These are phyloP conservation scores for Colletotrichum karsti DNA, from an alignment of 2,329 filamentous ascomycete genomes.

Conservation along the genomic window DNA sequence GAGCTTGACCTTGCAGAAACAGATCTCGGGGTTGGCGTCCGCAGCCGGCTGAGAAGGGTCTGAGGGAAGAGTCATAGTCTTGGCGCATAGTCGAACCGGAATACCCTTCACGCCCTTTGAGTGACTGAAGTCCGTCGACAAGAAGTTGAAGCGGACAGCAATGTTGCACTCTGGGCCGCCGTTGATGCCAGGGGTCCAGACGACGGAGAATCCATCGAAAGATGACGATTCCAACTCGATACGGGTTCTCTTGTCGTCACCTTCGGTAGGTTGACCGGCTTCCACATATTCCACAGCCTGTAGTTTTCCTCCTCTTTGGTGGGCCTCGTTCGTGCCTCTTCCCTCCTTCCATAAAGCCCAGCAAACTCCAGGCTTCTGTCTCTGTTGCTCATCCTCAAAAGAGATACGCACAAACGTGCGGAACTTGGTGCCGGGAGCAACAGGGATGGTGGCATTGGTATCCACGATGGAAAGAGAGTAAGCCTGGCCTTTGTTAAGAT, in stretches of 20 bases:
- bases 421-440: conserved; percentile 73
- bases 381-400: conserved; percentile 95
- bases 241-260: conserved; percentile 72
- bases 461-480: conserved; percentile 89
- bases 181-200: conserved; percentile 81
- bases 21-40: conserved; percentile 72
- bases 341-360: conserved; percentile 97
- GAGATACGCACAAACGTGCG: conserved; percentile 94
- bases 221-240: conserved; percentile 80
- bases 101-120: conserved; percentile 99
- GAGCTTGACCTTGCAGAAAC: conserved; percentile 96
- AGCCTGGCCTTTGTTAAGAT: conserved; percentile 96
- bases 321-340: conserved; percentile 92
- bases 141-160: conserved; percentile 95
- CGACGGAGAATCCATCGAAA: conserved; percentile 93
- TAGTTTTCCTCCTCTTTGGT: conserved; percentile 89
- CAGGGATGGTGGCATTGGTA: conserved; percentile 69
- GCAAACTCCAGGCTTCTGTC: conserved; percentile 81
- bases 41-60: conserved; percentile 57
- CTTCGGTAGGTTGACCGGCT: conserved; percentile 64
- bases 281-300: conserved; percentile 96
- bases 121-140: conserved; percentile 98
- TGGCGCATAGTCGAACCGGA: conserved; percentile 90
- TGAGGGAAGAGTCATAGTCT: conserved; percentile 75
- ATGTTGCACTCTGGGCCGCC: conserved; percentile 81